phyloP scores from a whole-genome alignment of 1,139 yeast genomes.

The Hyphopichia pseudoburtonii region DNA sequence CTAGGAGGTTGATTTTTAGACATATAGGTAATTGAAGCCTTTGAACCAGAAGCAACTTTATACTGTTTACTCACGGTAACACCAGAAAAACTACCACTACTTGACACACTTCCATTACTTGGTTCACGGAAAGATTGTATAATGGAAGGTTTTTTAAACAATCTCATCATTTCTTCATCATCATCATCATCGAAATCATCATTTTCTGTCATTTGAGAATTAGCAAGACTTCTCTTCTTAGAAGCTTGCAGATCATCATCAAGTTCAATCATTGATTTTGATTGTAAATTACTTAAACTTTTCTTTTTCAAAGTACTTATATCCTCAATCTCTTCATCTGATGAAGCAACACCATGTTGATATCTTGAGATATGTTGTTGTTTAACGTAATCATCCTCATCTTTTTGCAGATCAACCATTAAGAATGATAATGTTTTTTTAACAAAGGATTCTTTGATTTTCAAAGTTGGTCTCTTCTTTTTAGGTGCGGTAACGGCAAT shows the following conservation, averaged over 20 bases:
- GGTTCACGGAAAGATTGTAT: slow-evolving; percentile 46
- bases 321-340: slow-evolving; percentile 45
- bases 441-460: slow-evolving; percentile 56
- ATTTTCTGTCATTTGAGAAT: slow-evolving; percentile 11
- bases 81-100: slow-evolving; percentile 48
- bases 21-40: slow-evolving; percentile 59
- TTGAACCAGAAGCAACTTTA: slow-evolving; percentile 56
- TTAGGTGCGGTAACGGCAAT: slow-evolving; percentile 14
- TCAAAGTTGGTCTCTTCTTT: slow-evolving; percentile 19
- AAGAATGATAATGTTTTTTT: slow-evolving; percentile 66
- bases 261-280: slow-evolving; percentile 13
- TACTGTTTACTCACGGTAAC: slow-evolving; percentile 58
- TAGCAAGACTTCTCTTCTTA: slow-evolving; percentile 13
- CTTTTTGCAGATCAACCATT: slow-evolving; percentile 34
- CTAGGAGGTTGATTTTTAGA: slow-evolving; percentile 26
- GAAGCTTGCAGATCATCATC: slow-evolving; percentile 11
- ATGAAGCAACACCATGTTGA: slow-evolving; percentile 37
- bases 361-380: slow-evolving; percentile 31
- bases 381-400: slow-evolving; percentile 31
- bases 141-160: slow-evolving; percentile 48
- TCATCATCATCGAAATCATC: slow-evolving; percentile 28
- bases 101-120: slow-evolving; percentile 32
- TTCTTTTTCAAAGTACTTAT: slow-evolving; percentile 46
- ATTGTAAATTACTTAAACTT: slow-evolving; percentile 38
- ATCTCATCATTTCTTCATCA: slow-evolving; percentile 38